Evolutionary conservation across 1,284 basidiomycete genomes (phyloP).

Genomic region (Thelephora terrestris): DNA sequence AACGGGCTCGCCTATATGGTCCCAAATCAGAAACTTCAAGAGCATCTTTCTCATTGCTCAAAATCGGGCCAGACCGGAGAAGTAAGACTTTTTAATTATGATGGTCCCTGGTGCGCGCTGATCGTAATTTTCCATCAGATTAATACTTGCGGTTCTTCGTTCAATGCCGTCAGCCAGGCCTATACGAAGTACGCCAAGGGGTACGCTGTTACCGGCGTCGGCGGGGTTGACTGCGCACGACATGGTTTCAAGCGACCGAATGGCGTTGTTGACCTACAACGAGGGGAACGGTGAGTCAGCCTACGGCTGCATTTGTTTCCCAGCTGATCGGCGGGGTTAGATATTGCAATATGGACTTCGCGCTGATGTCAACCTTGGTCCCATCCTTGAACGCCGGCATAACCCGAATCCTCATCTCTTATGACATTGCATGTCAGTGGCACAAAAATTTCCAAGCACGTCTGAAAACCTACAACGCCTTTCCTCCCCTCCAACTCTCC

Average conservation of each 20-base stretch:
- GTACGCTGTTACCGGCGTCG: conserved; percentile 21
- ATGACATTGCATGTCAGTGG: conserved; percentile 29
- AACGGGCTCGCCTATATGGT: too few species aligned
- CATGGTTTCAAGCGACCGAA: conserved; percentile 24
- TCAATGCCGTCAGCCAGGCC: background rate
- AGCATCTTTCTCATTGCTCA: conserved; percentile 17
- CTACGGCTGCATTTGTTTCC: background rate
- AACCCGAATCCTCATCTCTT: conserved; percentile 15
- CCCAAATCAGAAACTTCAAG: too few species aligned
- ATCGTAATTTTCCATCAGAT: background rate
- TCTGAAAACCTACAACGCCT: conserved; percentile 9
- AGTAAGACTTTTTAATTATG: conserved; percentile 1
- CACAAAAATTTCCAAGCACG: conserved; percentile 12
- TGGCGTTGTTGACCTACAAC: conserved; percentile 26
- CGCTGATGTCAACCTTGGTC: conserved; percentile 28
- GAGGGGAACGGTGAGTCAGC: conserved; percentile 23
- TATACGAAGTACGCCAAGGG: conserved; percentile 11
- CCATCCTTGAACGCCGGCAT: conserved; percentile 10
- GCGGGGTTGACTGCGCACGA: conserved; percentile 22
- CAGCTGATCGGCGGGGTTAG: background rate
- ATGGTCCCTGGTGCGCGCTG: conserved; percentile 4
- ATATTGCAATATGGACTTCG: conserved; percentile 19
- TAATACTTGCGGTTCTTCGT: background rate
- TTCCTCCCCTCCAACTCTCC: conserved; percentile 8
- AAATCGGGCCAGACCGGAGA: conserved; percentile 4